Evolutionary conservation across 2,329 filamentous ascomycete genomes (phyloP).

Genomic region (Apiospora arundinis): DNA sequence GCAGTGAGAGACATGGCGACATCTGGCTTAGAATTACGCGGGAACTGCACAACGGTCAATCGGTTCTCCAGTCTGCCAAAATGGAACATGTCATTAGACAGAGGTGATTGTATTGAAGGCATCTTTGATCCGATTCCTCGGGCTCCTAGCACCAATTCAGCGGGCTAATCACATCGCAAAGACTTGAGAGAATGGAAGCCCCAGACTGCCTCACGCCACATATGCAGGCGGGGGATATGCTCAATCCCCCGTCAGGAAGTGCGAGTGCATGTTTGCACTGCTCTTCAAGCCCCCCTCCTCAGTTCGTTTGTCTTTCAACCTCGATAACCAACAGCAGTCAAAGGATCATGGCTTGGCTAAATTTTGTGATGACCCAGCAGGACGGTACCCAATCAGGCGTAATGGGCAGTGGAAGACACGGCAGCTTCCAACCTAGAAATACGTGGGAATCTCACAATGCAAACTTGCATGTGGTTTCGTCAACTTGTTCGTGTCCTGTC

Average conservation of each 20-base stretch:
- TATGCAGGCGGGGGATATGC: background rate
- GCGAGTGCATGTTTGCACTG: background rate
- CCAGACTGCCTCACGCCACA: background rate
- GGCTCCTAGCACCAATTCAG: conserved; percentile 1
- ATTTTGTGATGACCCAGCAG: conserved; percentile 7
- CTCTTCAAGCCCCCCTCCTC: conserved; percentile 2
- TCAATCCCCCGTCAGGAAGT: background rate
- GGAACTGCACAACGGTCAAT: background rate
- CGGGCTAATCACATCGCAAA: conserved; percentile 3
- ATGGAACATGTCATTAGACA: background rate
- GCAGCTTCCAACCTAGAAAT: conserved; percentile 6
- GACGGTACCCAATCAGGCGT: conserved; percentile 6
- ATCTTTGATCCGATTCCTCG: background rate
- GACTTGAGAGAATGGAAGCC: background rate
- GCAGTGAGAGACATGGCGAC: background rate
- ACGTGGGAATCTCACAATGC: background rate
- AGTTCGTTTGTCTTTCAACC: background rate
- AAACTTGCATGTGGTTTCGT: background rate
- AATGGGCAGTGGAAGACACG: conserved; percentile 5
- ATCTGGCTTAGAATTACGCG: background rate
- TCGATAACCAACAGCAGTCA: background rate
- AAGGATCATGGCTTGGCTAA: background rate
- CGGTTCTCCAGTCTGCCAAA: background rate
- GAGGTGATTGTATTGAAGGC: background rate
- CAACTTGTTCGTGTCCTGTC: background rate